phyloP scores from a whole-genome alignment of 129 eudicot genomes.

The Centaurea solstitialis region DNA sequence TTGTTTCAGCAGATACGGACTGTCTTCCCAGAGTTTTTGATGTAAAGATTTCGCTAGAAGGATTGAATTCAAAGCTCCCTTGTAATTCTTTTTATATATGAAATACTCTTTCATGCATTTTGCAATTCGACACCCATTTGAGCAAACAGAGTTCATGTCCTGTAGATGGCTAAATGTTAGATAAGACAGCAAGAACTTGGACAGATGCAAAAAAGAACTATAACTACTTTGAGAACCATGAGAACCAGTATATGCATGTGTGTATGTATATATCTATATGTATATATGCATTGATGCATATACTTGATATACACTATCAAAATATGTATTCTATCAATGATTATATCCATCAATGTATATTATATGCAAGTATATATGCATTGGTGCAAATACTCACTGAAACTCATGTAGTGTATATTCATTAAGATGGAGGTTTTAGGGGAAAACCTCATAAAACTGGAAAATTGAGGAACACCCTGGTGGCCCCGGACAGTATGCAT shows the following conservation, averaged over 20 bases:
- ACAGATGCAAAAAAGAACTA: background rate
- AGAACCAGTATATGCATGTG: background rate
- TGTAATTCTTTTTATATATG: constrained; percentile 69
- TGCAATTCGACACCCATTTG: constrained; percentile 90
- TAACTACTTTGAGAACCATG: background rate
- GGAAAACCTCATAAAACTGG: no score
- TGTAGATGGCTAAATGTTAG: constrained; percentile 24
- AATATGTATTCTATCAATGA: background rate
- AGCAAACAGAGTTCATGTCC: constrained; percentile 88
- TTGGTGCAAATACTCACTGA: background rate
- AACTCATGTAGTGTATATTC: background rate
- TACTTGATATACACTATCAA: background rate
- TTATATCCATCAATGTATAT: background rate
- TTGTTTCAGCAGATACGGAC: constrained; percentile 97
- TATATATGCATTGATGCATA: no score
- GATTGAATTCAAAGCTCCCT: constrained; percentile 74
- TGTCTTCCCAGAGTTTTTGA: constrained; percentile 97
- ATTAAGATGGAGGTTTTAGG: no score
- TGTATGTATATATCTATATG: no score
- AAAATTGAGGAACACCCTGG: no score
- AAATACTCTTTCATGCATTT: constrained; percentile 99
- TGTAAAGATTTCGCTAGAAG: constrained; percentile 85
- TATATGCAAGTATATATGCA: background rate
- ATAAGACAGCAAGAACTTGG: constrained; percentile 8
- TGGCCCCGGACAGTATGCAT: no score